Base-by-base conservation (phyloP, 495 filamentous ascomycete species). In the Penicillium cataractarum region DNA sequence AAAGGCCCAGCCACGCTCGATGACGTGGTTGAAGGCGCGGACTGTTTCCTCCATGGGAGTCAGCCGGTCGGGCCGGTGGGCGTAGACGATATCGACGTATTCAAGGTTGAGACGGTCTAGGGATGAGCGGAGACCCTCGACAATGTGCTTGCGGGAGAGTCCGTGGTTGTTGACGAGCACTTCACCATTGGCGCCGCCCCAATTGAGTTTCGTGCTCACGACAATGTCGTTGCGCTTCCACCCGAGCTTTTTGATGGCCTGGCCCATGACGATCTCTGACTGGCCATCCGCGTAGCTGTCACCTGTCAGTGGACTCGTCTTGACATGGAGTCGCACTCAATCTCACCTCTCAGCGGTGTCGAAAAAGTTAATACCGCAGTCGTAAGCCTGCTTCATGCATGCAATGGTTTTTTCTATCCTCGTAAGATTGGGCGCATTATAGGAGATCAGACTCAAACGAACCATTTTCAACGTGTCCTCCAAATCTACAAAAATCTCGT, bases 51-150 rank as follows among this genome's bases (percentile, higher is more conserved):
- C 50, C 50, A 53, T 53, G 15, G 50, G 50, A 21, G 50, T 53
- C 15, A 53, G 31, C 7, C 50, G 50, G 29, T 53, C 50, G 17
- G 50, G 50, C n/a, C 50, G 29, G 24, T 53, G 50, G n/a, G 50
- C 50, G 50, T 53, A 53, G 50, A 53, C 29, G 31, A 53, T 53
- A 53, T 53, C 50, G 4, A 53, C 50, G 50, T 53, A 53, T 33
- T 53, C 50, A 6, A 53, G 50, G n/a, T 53, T 31, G 27, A 53
- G 50, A 33, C 50, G 50, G 2, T 53, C 10, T 29, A 53, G 31
- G 7, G 50, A 53, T 10, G 29, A 4, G 6, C 27, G 29, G 27
- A 33, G 26, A 19, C 50, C 50, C 13, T 53, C 50, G 27, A 53
- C 50, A 15, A 53, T 53, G 50, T 53, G 50, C 24, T 53, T 53